Evolutionary conservation across 2,329 filamentous ascomycete genomes (phyloP), one percentile per base, ranked within the genome.

Genomic region (Lecanicillium sp.): DNA sequence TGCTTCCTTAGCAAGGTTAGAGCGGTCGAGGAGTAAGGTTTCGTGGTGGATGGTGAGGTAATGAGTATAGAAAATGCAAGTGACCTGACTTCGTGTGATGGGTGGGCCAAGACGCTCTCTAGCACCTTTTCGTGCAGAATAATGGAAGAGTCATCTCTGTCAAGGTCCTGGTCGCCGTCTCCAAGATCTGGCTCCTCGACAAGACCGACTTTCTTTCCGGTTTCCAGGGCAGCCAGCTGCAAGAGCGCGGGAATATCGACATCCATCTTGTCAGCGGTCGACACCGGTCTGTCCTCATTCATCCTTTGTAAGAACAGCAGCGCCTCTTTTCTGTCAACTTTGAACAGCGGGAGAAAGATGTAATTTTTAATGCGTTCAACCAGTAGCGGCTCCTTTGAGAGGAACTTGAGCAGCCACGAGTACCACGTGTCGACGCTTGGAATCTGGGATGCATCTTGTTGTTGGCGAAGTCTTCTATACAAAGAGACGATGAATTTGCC

Each of bases 11-110:
- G 64, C 11, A 83, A 69, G 3, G 62, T 57, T 3, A 95, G 66
- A 0, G 80, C 72, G 9, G 65, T 68, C 0, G 61, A 51, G 1
- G 80, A 80, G 37, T 94, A 80, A 1, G 87, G 83, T 37, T 77
- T 78, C 3, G 84, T 87, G 1, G 81, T 81, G 3, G 83, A 78
- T 9, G 80, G 77, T 0, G 86, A 90, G 9, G 81, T 80, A 11
- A 87, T 76, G 7, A 95, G 71, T 11, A 95, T 71, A 19, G 86
- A 86, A 28, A 95, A 71, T 0, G 85, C 85, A n/a, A 88, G 75
- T 17, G 88, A 75, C 19, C 88, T 78, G 37, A 90, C 80, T 45
- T 78, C 68, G 49, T 77, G 65, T 50, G 76, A 76, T 30, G 68
- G 68, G 59, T 75, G 70, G 3, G 63, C 62, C 20, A 82, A 56